These are phyloP conservation scores for Diplodia intermedia DNA, from an alignment of 2,329 filamentous ascomycete species.

Conservation along the genomic window DNA sequence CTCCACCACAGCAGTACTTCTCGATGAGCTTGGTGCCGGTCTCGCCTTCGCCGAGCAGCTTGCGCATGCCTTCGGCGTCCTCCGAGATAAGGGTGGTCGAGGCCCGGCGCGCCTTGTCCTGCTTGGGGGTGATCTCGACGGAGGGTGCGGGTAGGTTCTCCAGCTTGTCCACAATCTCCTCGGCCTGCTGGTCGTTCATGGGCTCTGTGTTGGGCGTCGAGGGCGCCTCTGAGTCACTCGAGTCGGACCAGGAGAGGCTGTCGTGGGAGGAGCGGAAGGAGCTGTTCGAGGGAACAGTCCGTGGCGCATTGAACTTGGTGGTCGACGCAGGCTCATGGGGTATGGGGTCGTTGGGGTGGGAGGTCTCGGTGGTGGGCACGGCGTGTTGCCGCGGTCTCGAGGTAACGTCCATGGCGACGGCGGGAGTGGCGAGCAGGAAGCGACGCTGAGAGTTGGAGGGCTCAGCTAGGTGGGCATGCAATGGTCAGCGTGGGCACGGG, in stretches of 20 bases:
- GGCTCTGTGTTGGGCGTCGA: constrained; percentile 55
- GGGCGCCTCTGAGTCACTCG: constrained; percentile 52
- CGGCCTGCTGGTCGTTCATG: constrained; percentile 50
- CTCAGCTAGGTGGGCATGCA: neutral
- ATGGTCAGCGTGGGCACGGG: constrained; percentile 14
- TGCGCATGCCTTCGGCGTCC: constrained; percentile 64
- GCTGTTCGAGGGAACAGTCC: constrained; percentile 42
- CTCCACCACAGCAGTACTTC: constrained; percentile 69
- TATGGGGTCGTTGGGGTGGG: constrained; percentile 56
- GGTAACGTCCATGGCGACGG: constrained; percentile 34
- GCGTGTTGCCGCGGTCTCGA: constrained; percentile 44
- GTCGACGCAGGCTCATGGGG: constrained; percentile 50
- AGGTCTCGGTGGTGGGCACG: constrained; percentile 53
- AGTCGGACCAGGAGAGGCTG: constrained; percentile 51
- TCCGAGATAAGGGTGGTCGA: constrained; percentile 71
- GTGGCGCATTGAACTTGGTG: constrained; percentile 42
- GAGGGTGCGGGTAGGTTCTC: constrained; percentile 47
- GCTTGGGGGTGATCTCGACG: constrained; percentile 47
- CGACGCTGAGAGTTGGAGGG: constrained; percentile 25
- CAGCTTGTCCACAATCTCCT: constrained; percentile 53
- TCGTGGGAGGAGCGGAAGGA: constrained; percentile 52
- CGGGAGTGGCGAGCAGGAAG: constrained; percentile 35
- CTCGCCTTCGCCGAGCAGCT: constrained; percentile 62
- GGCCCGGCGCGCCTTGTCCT: constrained; percentile 60
- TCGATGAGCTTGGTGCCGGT: constrained; percentile 66